These are phyloP conservation scores for Dioscorea zingiberensis DNA, from an alignment of 106 monocot species.

Conservation along the genomic window DNA sequence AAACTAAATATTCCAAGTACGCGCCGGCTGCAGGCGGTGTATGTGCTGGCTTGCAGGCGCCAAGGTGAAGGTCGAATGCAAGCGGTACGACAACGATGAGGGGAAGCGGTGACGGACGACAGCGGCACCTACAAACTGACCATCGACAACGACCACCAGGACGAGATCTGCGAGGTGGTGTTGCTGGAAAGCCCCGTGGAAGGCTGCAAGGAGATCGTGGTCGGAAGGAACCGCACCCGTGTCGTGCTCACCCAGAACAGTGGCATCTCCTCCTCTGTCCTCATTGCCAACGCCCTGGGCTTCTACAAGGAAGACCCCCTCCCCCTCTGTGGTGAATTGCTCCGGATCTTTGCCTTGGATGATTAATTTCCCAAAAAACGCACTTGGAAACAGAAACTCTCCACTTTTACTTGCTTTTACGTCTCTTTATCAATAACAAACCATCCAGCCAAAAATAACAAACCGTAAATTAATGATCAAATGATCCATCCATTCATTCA, in stretches of 20 bases:
- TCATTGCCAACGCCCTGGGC: conserved; percentile 57
- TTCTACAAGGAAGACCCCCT: conserved; percentile 45
- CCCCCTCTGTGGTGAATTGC: conserved; percentile 13
- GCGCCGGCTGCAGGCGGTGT: too few relatives aligned
- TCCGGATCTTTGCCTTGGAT: conserved; percentile 12
- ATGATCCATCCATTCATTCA: too few relatives aligned
- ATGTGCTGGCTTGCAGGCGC: conserved; percentile 18
- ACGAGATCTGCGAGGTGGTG: conserved; percentile 41
- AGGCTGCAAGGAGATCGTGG: conserved; percentile 29
- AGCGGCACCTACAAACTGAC: conserved; percentile 40
- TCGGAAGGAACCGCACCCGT: conserved; percentile 36
- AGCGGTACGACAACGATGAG: conserved; percentile 19
- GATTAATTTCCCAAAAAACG: conserved; percentile 2
- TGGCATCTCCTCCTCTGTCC: conserved; percentile 36
- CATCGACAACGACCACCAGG: conserved; percentile 35
- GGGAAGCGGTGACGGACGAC: conserved; percentile 28
- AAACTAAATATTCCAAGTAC: too few relatives aligned
- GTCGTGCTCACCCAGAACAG: conserved; percentile 31
- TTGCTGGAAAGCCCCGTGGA: conserved; percentile 29
- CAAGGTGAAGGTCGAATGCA: conserved; percentile 46
- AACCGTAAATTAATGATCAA: too few relatives aligned
- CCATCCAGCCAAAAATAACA: too few relatives aligned
- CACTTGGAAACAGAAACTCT: too few relatives aligned
- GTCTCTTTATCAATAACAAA: too few relatives aligned
- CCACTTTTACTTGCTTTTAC: too few relatives aligned